A percentile compares a stretch with the other conserved stretches of the same genome.
phyloP scores from a whole-genome alignment of 352 stramenopile genomes.

The Phytophthora crassamura region DNA sequence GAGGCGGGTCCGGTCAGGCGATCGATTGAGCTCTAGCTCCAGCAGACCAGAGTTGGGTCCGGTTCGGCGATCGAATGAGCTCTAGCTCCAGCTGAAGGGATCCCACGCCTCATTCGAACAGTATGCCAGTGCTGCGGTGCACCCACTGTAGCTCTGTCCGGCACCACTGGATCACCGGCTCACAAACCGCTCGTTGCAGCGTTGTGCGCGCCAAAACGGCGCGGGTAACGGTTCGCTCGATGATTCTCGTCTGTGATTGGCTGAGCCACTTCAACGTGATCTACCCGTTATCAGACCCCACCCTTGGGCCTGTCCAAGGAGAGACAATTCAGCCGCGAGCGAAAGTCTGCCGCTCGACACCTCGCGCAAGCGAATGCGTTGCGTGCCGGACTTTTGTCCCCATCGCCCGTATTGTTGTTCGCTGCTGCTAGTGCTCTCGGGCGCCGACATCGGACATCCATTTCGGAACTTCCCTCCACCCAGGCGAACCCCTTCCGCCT shows the following conservation, averaged over 20 bases:
- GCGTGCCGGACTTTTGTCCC: not conserved
- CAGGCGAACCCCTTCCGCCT: slow-evolving; percentile 4
- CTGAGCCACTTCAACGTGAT: slow-evolving; percentile 24
- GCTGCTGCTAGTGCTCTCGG: not conserved
- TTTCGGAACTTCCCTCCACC: slow-evolving; percentile 29
- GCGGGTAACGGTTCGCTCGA: slow-evolving; percentile 1
- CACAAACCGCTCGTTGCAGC: slow-evolving; percentile 1
- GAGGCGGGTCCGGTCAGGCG: not conserved
- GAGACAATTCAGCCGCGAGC: slow-evolving; percentile 10
- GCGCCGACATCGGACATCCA: not conserved
- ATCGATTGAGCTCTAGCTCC: too few relatives aligned
- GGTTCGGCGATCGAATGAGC: not conserved
- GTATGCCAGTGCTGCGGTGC: too few relatives aligned
- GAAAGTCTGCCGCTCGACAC: not conserved
- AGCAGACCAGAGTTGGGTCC: too few relatives aligned
- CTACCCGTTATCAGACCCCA: slow-evolving; percentile 30
- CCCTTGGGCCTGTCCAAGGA: slow-evolving; percentile 17
- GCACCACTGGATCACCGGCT: too few relatives aligned
- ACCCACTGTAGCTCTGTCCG: too few relatives aligned
- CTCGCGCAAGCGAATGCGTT: not conserved
- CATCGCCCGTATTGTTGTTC: too few relatives aligned
- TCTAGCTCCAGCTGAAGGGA: too few relatives aligned
- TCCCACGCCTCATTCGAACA: too few relatives aligned
- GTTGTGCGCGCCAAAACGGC: slow-evolving; percentile 10
- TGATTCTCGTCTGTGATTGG: slow-evolving; percentile 15